Evolutionary conservation across 140 eudicot species (phyloP).

Genomic region (Ambrosia hybrid): DNA sequence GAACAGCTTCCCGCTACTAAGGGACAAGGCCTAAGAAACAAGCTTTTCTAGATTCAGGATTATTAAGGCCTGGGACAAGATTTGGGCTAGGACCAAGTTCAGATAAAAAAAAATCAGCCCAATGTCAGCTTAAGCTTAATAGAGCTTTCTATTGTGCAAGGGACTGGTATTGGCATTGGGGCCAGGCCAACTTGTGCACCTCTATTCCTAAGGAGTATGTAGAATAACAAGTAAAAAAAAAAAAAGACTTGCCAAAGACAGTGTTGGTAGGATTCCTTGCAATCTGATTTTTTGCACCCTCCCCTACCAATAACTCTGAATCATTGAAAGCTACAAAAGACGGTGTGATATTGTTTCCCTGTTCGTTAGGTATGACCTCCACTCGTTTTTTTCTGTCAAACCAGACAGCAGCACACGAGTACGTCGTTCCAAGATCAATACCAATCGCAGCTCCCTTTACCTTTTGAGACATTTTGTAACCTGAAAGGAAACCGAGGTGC

Average conservation of each 20-base stretch:
- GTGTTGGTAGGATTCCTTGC: constrained; percentile 17
- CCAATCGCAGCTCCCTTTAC: constrained; percentile 8
- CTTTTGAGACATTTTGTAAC: neutral
- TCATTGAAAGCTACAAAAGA: constrained; percentile 16
- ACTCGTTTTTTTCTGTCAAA: constrained; percentile 10
- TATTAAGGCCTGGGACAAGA: too few relatives aligned
- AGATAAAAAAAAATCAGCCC: too few relatives aligned
- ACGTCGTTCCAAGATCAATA: constrained; percentile 17
- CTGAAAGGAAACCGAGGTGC: neutral
- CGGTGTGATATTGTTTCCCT: constrained; percentile 15
- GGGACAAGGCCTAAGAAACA: too few relatives aligned
- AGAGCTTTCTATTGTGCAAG: too few relatives aligned
- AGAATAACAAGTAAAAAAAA: neutral
- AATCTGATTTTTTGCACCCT: constrained; percentile 10
- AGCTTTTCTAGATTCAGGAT: too few relatives aligned
- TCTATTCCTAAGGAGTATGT: neutral
- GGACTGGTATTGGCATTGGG: too few relatives aligned
- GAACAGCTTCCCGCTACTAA: too few relatives aligned
- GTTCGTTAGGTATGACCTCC: constrained; percentile 19
- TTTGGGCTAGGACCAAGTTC: too few relatives aligned
- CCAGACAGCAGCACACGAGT: constrained; percentile 13
- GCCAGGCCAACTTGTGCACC: neutral
- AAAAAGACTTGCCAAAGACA: constrained; percentile 3
- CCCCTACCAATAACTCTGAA: constrained; percentile 3
- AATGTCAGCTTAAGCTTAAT: too few relatives aligned